Evolutionary conservation across 371 early-diverging fungal species (phyloP).

Genomic region (Funneliformis caledonium): DNA sequence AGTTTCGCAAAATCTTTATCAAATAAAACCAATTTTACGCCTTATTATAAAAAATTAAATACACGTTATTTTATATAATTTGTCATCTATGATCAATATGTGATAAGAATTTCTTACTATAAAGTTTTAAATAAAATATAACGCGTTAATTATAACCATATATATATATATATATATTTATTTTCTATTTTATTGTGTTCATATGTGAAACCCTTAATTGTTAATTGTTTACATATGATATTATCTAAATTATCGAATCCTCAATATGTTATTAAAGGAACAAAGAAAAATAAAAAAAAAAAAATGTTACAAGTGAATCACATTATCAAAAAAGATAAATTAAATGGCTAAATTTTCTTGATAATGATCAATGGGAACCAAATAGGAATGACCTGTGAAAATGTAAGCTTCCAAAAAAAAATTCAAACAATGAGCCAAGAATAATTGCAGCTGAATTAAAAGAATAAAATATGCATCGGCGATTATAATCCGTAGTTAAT

Average conservation of each 20-base stretch:
- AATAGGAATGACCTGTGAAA: not conserved
- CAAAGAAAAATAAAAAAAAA: not conserved
- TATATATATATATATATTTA: no score
- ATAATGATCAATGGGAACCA: not conserved
- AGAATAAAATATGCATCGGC: not conserved
- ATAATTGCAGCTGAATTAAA: not conserved
- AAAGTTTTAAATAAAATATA: no score
- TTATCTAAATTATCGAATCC: not conserved
- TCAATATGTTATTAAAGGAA: not conserved
- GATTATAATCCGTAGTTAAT: not conserved
- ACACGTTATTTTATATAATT: no score
- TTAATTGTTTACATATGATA: not conserved
- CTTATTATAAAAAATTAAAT: no score
- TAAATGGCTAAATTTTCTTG: not conserved
- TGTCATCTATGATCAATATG: no score
- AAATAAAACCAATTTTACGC: no score
- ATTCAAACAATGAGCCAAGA: not conserved
- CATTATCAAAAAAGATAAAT: not conserved
- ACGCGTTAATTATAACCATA: not conserved
- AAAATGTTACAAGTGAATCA: not conserved
- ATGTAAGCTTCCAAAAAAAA: not conserved
- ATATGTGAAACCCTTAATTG: not conserved
- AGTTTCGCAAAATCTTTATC: no score
- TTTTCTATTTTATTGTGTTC: not conserved
- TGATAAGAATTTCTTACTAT: no score